phyloP scores from a whole-genome alignment of 345 rosid species.

The Corchorus olitorius region DNA sequence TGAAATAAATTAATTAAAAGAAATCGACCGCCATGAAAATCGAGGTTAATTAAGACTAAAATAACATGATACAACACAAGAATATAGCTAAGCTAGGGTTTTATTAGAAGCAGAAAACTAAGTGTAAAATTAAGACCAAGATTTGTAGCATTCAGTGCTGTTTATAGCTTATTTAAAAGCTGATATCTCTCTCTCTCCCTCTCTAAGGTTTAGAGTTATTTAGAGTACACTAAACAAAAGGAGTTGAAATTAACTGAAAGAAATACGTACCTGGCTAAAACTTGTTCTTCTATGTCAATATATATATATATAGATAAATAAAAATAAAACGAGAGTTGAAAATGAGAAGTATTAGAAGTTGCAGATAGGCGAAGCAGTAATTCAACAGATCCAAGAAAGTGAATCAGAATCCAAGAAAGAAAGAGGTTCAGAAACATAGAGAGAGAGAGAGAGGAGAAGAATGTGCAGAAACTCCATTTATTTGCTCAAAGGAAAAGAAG shows the following conservation, averaged over 20 bases:
- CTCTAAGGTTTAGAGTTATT: neutral
- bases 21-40: neutral
- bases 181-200: too few species aligned
- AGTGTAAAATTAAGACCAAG: slow-evolving; percentile 18
- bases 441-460: slow-evolving; percentile 27
- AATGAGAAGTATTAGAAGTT: slow-evolving; percentile 18
- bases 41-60: neutral
- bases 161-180: neutral
- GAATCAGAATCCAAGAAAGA: slow-evolving; percentile 22
- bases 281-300: slow-evolving; percentile 8
- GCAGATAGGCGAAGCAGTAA: slow-evolving; percentile 33
- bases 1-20: neutral
- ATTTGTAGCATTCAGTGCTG: neutral
- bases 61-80: slow-evolving; percentile 27
- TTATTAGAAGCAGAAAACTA: slow-evolving; percentile 25
- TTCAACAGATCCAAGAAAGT: slow-evolving; percentile 49
- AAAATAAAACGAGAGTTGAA: neutral
- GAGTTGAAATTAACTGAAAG: neutral
- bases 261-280: slow-evolving; percentile 10
- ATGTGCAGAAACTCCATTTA: slow-evolving; percentile 52
- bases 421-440: slow-evolving; percentile 11
- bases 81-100: slow-evolving; percentile 33
- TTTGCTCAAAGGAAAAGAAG: slow-evolving; percentile 48
- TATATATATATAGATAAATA: too few species aligned
- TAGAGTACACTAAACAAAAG: neutral